phyloP scores from a whole-genome alignment of 768 basidiomycete genomes.

The Melanogaster broomeanus region DNA sequence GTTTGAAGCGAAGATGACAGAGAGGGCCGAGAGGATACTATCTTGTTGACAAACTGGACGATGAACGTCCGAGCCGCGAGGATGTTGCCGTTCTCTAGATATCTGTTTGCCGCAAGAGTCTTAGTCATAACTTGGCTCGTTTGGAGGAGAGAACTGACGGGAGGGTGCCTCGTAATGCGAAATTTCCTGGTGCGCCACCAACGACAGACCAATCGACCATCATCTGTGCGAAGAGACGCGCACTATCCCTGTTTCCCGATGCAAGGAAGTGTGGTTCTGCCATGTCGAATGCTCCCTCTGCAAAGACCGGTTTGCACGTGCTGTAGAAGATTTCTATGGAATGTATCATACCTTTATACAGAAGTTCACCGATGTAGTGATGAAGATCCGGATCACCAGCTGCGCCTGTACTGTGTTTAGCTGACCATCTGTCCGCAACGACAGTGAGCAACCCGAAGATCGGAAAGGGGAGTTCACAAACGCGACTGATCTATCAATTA shows the following conservation, averaged over 20 bases:
- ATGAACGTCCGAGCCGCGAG: constrained; percentile 95
- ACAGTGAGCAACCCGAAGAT: constrained; percentile 17
- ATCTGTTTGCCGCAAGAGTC: constrained; percentile 41
- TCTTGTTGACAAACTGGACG: constrained; percentile 67
- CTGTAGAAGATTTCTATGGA: neutral
- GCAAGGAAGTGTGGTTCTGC: constrained; percentile 86
- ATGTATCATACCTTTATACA: constrained; percentile 68
- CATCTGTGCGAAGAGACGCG: constrained; percentile 82
- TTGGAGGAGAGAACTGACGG: constrained; percentile 53
- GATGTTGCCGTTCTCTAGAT: constrained; percentile 84
- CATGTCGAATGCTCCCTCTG: constrained; percentile 72
- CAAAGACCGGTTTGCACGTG: constrained; percentile 1
- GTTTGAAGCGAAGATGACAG: constrained; percentile 42
- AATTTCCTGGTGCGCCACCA: constrained; percentile 59
- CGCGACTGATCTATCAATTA: constrained; percentile 84
- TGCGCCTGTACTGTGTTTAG: constrained; percentile 74
- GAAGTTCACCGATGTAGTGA: constrained; percentile 86
- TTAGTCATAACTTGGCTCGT: constrained; percentile 6
- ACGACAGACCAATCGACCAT: constrained; percentile 77
- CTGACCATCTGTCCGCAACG: constrained; percentile 70
- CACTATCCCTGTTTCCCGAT: constrained; percentile 88
- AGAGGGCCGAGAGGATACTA: constrained; percentile 50
- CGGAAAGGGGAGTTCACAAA: constrained; percentile 40
- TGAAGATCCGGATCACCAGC: constrained; percentile 88
- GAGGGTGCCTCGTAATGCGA: constrained; percentile 82